Evolutionary conservation across 2,329 filamentous ascomycete genomes (phyloP), one percentile per base, ranked within the genome.

Genomic region (Conoideocrella luteorostrata): DNA sequence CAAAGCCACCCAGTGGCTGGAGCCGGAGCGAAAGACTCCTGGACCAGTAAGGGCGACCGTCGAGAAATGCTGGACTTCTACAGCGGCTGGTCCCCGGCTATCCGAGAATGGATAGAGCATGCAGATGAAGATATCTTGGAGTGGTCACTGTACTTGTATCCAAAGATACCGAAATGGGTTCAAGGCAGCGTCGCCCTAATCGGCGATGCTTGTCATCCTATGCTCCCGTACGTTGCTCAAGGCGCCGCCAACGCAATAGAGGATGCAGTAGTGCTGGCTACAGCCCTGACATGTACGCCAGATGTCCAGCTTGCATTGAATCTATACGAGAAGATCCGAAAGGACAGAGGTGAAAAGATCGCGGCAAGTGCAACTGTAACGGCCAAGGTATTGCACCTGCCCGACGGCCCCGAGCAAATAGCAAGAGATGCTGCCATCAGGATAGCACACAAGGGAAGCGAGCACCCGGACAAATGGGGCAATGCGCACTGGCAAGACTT

Each of bases 181-280:
- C 68, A 75, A 52, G 78, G 77, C 26, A 66, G 63, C 38, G 74
- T 74, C 2, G 72, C 71, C 4, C 68, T 84, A 13, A 61, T 83
- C 4, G 81, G 80, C 20, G 80, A 86, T 54, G 74, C 79, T 2
- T 82, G 78, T 60, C 80, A 85, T 58, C 78, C 81, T 2, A 84
- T 79, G 12, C 71, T 84, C 41, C 81, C 80, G 6, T 80, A 84
- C 54, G 68, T 84, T 5, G 78, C 74, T 37, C 80, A 84, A 61
- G 81, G 81, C 21, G 79, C 81, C 9, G 79, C 79, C 2, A 76
- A 82, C 67, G 78, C 80, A 11, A 77, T 82, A 44, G 81, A 85
- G 60, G 81, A 85, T 52, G 80, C 74, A 5, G 78, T 75, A 4
- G 74, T 78, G 2, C 59, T 84, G 15, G 76, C 74, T 35, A 75